Percentiles rank a stretch among this genome's conserved stretches.
phyloP scores from a whole-genome alignment of 257 asterid genomes.

The Solanum commersonii region DNA sequence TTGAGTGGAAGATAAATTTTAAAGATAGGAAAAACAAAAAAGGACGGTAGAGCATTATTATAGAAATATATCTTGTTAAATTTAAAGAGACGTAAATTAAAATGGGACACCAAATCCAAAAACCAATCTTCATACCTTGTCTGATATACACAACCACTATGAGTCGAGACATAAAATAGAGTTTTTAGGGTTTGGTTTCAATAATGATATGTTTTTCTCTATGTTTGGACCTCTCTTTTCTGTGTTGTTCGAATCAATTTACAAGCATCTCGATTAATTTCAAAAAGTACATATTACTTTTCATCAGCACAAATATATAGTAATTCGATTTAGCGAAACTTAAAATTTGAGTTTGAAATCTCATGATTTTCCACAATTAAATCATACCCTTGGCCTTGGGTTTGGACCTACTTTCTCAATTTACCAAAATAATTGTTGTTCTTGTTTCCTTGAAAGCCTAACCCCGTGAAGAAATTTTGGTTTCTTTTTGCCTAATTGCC shows the following conservation, averaged over 20 bases:
- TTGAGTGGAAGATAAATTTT: not conserved
- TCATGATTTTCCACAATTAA: not conserved
- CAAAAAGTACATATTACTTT: not conserved
- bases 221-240: not conserved
- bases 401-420: not conserved
- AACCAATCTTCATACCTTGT: not conserved
- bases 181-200: not conserved
- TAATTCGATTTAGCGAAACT: not conserved
- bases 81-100: not conserved
- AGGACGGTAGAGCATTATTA: not conserved
- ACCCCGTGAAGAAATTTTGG: slow-evolving; percentile 2
- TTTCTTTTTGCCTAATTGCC: not conserved
- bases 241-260: not conserved
- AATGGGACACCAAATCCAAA: not conserved
- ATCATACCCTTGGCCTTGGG: not conserved
- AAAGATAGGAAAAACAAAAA: not conserved
- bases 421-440: not conserved
- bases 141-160: not conserved
- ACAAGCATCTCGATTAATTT: not conserved
- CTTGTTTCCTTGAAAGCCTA: slow-evolving; percentile 1
- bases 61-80: not conserved
- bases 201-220: not conserved
- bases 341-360: not conserved
- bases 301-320: not conserved
- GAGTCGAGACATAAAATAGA: not conserved